Percentiles rank a stretch among this genome's conserved stretches.
Conservation (phyloP, 306 rosid genomes). For the Prunus campanulata region DNA sequence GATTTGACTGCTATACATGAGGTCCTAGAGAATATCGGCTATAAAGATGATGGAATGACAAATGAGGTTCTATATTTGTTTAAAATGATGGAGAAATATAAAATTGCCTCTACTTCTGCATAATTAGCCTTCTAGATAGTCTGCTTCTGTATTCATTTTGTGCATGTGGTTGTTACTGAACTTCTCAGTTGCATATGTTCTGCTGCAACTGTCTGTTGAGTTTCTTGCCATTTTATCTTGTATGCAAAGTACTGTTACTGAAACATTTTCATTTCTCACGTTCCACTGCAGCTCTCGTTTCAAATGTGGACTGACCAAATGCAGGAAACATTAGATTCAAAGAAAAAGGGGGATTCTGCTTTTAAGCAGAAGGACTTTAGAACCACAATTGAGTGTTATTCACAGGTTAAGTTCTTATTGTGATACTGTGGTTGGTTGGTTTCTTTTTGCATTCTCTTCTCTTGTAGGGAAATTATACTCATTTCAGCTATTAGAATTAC, state of each 20-base stretch:
- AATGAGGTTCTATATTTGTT: conserved; percentile 54
- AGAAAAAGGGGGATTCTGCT: conserved; percentile 68
- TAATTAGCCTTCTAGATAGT: background rate
- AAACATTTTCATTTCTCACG: conserved; percentile 9
- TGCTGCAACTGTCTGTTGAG: background rate
- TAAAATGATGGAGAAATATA: conserved; percentile 4
- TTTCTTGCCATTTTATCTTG: background rate
- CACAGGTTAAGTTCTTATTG: conserved; percentile 52
- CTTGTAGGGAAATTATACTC: background rate
- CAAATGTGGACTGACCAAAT: conserved; percentile 87
- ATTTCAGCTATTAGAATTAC: background rate
- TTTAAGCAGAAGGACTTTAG: conserved; percentile 60
- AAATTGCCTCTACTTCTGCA: background rate
- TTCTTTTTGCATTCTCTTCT: background rate
- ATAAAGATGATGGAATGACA: conserved; percentile 75
- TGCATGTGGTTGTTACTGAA: background rate
- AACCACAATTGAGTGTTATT: conserved; percentile 60
- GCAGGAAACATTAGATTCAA: conserved; percentile 75
- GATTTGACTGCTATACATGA: conserved; percentile 79
- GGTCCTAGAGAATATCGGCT: conserved; percentile 63
- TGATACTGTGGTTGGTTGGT: background rate
- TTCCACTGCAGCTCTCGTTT: conserved; percentile 58
- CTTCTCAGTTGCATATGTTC: background rate
- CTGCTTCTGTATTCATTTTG: background rate
- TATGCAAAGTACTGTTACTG: conserved; percentile 9